These are phyloP conservation scores for Blepharisma undulans DNA, from an alignment of 169 alveolate genomes.

Conservation along the genomic window DNA sequence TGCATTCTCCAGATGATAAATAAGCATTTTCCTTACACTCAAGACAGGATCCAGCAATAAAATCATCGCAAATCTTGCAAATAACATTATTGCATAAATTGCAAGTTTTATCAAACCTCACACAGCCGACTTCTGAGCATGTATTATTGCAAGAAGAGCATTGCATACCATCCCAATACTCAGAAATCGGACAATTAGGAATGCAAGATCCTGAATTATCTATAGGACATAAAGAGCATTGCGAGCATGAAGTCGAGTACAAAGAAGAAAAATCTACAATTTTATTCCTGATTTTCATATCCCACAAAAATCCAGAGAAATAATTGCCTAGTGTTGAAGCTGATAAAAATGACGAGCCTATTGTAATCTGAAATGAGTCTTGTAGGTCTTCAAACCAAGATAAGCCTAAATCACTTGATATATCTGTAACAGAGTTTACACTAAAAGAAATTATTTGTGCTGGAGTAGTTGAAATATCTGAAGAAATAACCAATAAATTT, in stretches of 20 bases:
- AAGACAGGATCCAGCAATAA: not conserved
- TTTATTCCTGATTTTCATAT: not conserved
- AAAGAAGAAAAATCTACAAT: not conserved
- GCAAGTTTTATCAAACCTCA: not conserved
- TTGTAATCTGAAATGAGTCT: not conserved
- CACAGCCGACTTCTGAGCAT: constrained; percentile 15
- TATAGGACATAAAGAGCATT: not conserved
- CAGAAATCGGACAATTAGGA: constrained; percentile 17
- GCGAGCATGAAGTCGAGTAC: not conserved
- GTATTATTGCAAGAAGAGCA: not conserved
- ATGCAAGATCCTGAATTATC: not conserved
- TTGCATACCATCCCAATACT: constrained; percentile 15
- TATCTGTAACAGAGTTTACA: not conserved
- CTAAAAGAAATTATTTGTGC: not conserved
- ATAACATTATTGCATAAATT: not conserved
- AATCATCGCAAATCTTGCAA: not conserved
- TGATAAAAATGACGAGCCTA: not conserved
- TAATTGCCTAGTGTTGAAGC: not conserved
- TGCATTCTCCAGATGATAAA: not conserved
- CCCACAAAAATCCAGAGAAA: not conserved
- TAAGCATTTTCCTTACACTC: not conserved
- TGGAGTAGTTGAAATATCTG: not conserved
- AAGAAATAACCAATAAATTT: not conserved
- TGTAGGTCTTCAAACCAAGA: not conserved
- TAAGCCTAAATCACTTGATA: not conserved